Evolutionary conservation across 1,284 basidiomycete species (phyloP).

Genomic region (Tylopilus orsonianus): DNA sequence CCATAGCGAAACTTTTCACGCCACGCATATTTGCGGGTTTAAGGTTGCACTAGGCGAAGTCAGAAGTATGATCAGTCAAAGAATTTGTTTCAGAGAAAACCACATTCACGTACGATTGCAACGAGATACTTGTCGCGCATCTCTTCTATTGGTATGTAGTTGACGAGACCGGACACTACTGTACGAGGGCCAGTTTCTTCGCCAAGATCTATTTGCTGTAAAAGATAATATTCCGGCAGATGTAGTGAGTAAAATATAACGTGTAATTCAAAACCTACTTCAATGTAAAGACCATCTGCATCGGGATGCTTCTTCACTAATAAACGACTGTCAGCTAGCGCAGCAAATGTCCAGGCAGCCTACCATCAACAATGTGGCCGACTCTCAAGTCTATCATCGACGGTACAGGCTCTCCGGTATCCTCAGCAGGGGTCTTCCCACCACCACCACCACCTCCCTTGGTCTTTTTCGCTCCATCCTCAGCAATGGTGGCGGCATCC

Average conservation of each 20-base stretch:
- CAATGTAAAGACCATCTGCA: constrained; percentile 89
- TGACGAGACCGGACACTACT: constrained; percentile 91
- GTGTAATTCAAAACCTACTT: constrained; percentile 46
- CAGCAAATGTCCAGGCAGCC: constrained; percentile 27
- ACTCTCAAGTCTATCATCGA: constrained; percentile 95
- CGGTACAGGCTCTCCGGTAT: constrained; percentile 77
- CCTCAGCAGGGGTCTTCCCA: constrained; percentile 51
- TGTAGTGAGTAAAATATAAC: not conserved
- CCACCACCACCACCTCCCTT: constrained; percentile 37
- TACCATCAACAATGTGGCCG: constrained; percentile 86
- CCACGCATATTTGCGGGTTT: constrained; percentile 97
- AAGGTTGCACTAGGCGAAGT: constrained; percentile 71
- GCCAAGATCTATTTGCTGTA: constrained; percentile 90
- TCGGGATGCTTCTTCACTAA: constrained; percentile 92
- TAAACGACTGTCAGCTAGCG: constrained; percentile 4
- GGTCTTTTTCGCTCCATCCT: constrained; percentile 45
- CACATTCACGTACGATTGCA: constrained; percentile 64
- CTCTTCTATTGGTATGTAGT: constrained; percentile 92
- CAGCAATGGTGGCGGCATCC: constrained; percentile 45
- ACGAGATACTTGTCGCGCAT: constrained; percentile 87
- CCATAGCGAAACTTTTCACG: constrained; percentile 95
- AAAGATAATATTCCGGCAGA: not conserved
- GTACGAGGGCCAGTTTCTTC: constrained; percentile 92
- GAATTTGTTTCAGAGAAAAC: not conserved
- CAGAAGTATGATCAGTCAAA: constrained; percentile 1